Evolutionary conservation across 192 early-diverging fungal genomes (phyloP), one percentile per base, ranked within the genome.

Genomic region (Linnemannia zychae): DNA sequence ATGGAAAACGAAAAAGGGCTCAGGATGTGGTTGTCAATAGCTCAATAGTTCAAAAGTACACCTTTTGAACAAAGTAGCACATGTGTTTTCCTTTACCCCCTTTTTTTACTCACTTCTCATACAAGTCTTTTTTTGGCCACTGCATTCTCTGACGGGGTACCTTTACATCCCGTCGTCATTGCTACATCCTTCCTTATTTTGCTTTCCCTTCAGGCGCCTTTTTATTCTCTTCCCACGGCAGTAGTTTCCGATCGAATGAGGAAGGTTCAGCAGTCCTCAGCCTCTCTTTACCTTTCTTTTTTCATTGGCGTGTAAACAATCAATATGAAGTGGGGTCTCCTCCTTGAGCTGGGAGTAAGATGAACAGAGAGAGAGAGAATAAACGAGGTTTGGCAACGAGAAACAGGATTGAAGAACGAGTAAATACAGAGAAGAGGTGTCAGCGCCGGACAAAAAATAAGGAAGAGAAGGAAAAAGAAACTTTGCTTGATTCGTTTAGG

Each of bases 401-500:
- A 31, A 60, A 63, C 57, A 63, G 57, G 53, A 60, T 60, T 31
- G n/a, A 28, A 28, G 24, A 12, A 31, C 12, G 24, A 33, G 28
- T 31, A 28, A 63, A 31, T 60, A 53, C 52, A 53, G 24, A 57
- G 2, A 5, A 24, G 52, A 57, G 24, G 7, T 57, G 24, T 13
- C n/a, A 13, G n/a, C 52, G 24, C 24, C n/a, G 52, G 52, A 57
- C n/a, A 57, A 57, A 24, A 57, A 57, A 52, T 22, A 52, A 9
- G 48, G 20, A 50, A 50, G 16, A 50, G 4, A 50, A 53, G 18
- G 17, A 20, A 7, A 12, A 63, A 63, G 57, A 63, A 31, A 63
- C 28, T 63, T 63, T 63, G 57, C 24, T 63, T 28, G 57, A 63
- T 63, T 63, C 31, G 12, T 63, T 60, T 63, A 63, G 28, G 57